Evolutionary conservation across 495 filamentous ascomycete genomes (phyloP), one percentile per base, ranked within the genome.

Genomic region (Penicillium silybi): DNA sequence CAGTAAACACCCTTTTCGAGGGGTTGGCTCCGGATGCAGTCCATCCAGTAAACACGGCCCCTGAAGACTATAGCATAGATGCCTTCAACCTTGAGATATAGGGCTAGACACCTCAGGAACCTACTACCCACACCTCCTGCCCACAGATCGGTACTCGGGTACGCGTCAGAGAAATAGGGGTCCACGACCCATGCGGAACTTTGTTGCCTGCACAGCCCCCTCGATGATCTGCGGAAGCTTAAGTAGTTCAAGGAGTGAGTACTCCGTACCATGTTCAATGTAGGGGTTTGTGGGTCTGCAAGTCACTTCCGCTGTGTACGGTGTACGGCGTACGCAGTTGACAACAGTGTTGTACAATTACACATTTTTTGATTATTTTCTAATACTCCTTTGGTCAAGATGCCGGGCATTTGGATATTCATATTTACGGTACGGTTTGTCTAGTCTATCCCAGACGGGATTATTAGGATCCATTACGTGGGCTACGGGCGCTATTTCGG

Each of bases 151-250:
- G 29, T 32, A 32, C 9, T 32, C 29, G 29, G 29, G 29, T 32
- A 13, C 29, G 29, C 13, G 29, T 32, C 29, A 32, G 3, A 18
- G 29, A 19, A 44, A 44, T 34, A 44, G 41, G 48, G 48, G 48
- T 51, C 47, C 38, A 13, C 35, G 22, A 20, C 46, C 46, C 13
- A 11, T 40, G 35, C 41, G 16, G 48, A 48, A 51, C 47, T 49
- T 26, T 42, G 47, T 51, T 56, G 43, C 43, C 48, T 56, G 53
- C 53, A 56, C 48, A 37, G 53, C 47, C 53, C 40, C 47, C 23
- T 46, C 22, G 37, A 42, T 41, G 47, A 50, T 50, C 47, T 39
- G 34, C 45, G 20, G 46, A 34, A 41, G 39, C 44, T 41, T 47
- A 34, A 10, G 2, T 23, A 6, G 22, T 23, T 23, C 27, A 3